Evolutionary conservation across 2,329 filamentous ascomycete species (phyloP).

Genomic region (Phialocephala subalpina): DNA sequence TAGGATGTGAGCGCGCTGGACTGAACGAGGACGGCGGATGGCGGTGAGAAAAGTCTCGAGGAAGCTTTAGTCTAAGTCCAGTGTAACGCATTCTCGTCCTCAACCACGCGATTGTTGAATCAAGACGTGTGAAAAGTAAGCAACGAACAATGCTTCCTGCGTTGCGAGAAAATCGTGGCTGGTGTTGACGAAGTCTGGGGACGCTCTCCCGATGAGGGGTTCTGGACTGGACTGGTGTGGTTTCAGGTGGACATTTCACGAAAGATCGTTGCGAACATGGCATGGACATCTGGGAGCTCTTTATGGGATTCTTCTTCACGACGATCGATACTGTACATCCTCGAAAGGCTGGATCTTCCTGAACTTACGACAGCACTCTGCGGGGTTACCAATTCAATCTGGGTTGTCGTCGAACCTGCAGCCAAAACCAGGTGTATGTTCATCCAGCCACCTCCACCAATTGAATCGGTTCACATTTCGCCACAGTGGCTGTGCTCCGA

Average conservation of each 20-base stretch:
- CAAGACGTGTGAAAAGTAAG: neutral
- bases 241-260: neutral
- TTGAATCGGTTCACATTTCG: neutral
- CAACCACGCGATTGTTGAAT: neutral
- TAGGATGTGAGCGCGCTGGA: neutral
- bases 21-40: neutral
- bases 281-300: neutral
- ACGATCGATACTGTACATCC: constrained; percentile 6
- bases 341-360: neutral
- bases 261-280: neutral
- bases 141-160: constrained; percentile 5
- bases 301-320: constrained; percentile 1
- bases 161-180: neutral
- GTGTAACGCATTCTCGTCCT: neutral
- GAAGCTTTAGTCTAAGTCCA: neutral
- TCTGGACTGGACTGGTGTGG: neutral
- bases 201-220: neutral
- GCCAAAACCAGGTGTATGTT: neutral
- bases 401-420: neutral
- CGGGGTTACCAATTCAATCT: neutral
- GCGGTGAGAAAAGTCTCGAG: neutral
- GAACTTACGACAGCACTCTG: neutral
- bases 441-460: neutral
- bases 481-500: constrained; percentile 8
- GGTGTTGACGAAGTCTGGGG: neutral